Evolutionary conservation across 176 grass and related monocot genomes (phyloP), one percentile per base, ranked within the genome.

Genomic region (Luzula sylvatica): DNA sequence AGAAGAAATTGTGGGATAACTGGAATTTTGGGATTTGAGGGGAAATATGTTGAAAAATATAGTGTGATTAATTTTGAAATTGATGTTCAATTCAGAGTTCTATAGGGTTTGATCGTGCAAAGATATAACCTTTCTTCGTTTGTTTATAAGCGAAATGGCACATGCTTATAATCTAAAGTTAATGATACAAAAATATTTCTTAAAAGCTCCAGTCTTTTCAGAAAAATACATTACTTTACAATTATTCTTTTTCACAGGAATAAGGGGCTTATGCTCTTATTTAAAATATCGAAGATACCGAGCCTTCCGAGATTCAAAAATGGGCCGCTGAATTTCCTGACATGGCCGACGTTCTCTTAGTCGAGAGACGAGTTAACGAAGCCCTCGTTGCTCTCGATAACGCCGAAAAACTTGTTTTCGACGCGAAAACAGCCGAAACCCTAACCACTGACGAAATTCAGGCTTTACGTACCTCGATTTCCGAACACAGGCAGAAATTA

Each of bases 311-410:
- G 40, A 65, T 95, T 65, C 83, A 95, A 59, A 95, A 88, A 72
- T 95, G 88, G 88, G 68, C 56, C 38, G 67, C 67, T 46, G 88
- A 95, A 65, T 95, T 95, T 43, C 88, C 79, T 65, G 88, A 95
- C 52, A 66, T 88, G 70, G 75, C 87, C 24, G 79, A 83, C 0
- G 83, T 95, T 75, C 66, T 95, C 42, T 79, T 95, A 62, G 88
- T 83, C 20, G 88, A 95, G 42, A 75, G 88, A 65, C 79, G 88
- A 63, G 83, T 95, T 8, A 83, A 87, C 52, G 88, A 95, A 77
- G 79, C 88, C 19, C 75, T 95, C 20, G 88, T 87, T 72, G 79
- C 88, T 18, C 55, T 95, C 15, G 83, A 95, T 61, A 75, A 83
- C 83, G 83, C 88, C 1, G 88, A 95, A 58, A 46, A 3, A 25